These are phyloP conservation scores for Acanthamoeba healyi DNA, from an alignment of 208 protist genomes.

Conservation along the genomic window DNA sequence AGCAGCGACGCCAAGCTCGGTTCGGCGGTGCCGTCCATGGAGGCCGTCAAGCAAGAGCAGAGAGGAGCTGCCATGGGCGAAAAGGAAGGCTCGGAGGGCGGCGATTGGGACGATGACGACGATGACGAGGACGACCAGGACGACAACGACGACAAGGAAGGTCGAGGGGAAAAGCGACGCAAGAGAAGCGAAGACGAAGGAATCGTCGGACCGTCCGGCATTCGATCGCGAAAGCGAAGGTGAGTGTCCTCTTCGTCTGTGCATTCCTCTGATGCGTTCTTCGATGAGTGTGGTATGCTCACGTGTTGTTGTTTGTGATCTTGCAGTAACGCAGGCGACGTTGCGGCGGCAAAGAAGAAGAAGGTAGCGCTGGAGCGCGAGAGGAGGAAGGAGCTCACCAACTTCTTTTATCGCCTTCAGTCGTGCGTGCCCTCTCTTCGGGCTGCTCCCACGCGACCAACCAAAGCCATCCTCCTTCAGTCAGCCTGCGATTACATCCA, in stretches of 20 bases:
- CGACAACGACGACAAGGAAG: not conserved
- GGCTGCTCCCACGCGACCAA: not conserved
- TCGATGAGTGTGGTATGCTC: not conserved
- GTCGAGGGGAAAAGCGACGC: not conserved
- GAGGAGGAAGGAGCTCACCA: conserved; percentile 70
- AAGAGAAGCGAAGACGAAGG: not conserved
- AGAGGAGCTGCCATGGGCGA: not conserved
- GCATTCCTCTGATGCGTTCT: not conserved
- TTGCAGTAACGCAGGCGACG: not conserved
- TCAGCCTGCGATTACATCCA: conserved; percentile 70
- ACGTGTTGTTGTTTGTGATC: not conserved
- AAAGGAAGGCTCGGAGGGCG: not conserved
- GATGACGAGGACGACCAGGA: not conserved
- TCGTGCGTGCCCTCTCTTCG: conserved; percentile 45
- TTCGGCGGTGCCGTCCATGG: not conserved
- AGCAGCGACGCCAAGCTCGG: conserved; percentile 6
- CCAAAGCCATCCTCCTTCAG: conserved; percentile 56
- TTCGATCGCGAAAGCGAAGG: conserved; percentile 32
- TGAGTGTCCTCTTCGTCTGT: not conserved
- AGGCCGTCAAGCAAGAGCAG: not conserved
- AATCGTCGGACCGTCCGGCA: not conserved
- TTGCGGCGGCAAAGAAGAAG: conserved; percentile 66
- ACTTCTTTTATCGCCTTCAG: conserved; percentile 69
- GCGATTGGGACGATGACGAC: not conserved
- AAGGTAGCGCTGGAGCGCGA: conserved; percentile 71